Percentiles rank a stretch among this genome's conserved stretches.
phyloP scores from a whole-genome alignment of 108 stramenopile species.

The Chaetoceros tenuissimus region DNA sequence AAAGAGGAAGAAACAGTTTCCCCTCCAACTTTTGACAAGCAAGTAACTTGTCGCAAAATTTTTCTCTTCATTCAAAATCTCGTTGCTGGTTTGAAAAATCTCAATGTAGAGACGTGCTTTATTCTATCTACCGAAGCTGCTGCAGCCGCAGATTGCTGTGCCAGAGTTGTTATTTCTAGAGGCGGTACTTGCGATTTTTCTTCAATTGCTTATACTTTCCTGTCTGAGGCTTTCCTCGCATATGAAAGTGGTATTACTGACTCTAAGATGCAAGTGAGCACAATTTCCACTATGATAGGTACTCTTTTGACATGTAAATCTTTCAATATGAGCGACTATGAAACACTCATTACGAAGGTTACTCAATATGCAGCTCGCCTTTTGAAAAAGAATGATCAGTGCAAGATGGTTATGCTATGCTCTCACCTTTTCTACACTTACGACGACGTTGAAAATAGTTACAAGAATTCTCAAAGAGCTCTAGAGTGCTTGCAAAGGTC shows the following conservation, averaged over 20 bases:
- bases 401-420: slow-evolving; percentile 82
- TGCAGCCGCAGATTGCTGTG: slow-evolving; percentile 66
- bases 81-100: slow-evolving; percentile 63
- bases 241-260: slow-evolving; percentile 91
- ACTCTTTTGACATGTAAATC: slow-evolving; percentile 60
- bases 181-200: slow-evolving; percentile 31
- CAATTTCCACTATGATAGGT: slow-evolving; percentile 82
- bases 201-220: slow-evolving; percentile 90
- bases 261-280: slow-evolving; percentile 71
- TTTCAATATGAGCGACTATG: slow-evolving; percentile 82
- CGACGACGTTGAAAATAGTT: neutral
- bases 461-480: slow-evolving; percentile 80
- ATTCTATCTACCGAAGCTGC: slow-evolving; percentile 89
- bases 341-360: slow-evolving; percentile 87
- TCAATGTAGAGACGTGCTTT: slow-evolving; percentile 64
- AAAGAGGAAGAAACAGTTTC: neutral
- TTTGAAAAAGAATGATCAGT: slow-evolving; percentile 92
- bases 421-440: slow-evolving; percentile 83
- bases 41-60: slow-evolving; percentile 76
- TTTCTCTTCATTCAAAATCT: slow-evolving; percentile 93
- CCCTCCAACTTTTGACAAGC: slow-evolving; percentile 22
- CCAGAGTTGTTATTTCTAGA: slow-evolving; percentile 12
- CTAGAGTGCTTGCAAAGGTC: slow-evolving; percentile 92
- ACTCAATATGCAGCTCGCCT: slow-evolving; percentile 93
- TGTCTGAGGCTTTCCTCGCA: slow-evolving; percentile 87